Percentiles rank a stretch among this genome's conserved stretches.
Evolutionary conservation across 2,329 filamentous ascomycete genomes (phyloP).

Genomic region (Ilyonectria mors-panacis): DNA sequence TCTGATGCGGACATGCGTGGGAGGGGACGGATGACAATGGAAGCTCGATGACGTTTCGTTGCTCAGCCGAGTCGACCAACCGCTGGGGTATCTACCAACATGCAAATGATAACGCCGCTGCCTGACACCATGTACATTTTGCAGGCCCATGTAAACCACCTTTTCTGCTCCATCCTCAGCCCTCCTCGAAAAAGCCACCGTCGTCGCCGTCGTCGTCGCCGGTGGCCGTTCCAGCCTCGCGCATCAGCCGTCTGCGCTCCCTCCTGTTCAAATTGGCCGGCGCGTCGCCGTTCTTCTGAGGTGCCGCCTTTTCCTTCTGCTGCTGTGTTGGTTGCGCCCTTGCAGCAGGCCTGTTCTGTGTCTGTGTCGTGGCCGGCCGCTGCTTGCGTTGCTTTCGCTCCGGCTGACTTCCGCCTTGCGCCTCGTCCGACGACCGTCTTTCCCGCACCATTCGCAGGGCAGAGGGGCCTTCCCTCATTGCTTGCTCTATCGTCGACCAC

Average conservation of each 20-base stretch:
- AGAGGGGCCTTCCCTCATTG: slow-evolving; percentile 69
- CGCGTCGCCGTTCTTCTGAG: slow-evolving; percentile 39
- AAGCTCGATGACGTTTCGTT: slow-evolving; percentile 21
- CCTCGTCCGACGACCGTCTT: slow-evolving; percentile 54
- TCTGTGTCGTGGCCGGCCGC: slow-evolving; percentile 36
- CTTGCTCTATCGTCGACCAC: slow-evolving; percentile 77
- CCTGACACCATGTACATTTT: slow-evolving; percentile 8
- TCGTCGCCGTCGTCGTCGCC: slow-evolving; percentile 64
- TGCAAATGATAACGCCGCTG: slow-evolving; percentile 22
- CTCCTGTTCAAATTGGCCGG: slow-evolving; percentile 53
- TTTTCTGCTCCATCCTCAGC: slow-evolving; percentile 14
- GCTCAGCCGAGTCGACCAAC: slow-evolving; percentile 23
- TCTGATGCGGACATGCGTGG: neutral
- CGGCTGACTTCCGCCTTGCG: slow-evolving; percentile 29
- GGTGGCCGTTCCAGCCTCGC: slow-evolving; percentile 49
- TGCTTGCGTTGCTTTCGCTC: slow-evolving; percentile 35
- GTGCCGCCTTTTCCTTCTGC: slow-evolving; percentile 31
- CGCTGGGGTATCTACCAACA: slow-evolving; percentile 42
- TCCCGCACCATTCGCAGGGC: slow-evolving; percentile 71
- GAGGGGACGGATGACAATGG: neutral
- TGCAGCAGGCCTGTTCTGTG: slow-evolving; percentile 34
- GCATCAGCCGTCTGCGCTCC: slow-evolving; percentile 54
- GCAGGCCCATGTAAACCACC: slow-evolving; percentile 15
- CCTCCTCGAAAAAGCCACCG: slow-evolving; percentile 71
- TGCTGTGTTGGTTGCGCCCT: slow-evolving; percentile 41